Evolutionary conservation across 2,329 filamentous ascomycete species (phyloP).

Genomic region (Trichoderma harzianum): DNA sequence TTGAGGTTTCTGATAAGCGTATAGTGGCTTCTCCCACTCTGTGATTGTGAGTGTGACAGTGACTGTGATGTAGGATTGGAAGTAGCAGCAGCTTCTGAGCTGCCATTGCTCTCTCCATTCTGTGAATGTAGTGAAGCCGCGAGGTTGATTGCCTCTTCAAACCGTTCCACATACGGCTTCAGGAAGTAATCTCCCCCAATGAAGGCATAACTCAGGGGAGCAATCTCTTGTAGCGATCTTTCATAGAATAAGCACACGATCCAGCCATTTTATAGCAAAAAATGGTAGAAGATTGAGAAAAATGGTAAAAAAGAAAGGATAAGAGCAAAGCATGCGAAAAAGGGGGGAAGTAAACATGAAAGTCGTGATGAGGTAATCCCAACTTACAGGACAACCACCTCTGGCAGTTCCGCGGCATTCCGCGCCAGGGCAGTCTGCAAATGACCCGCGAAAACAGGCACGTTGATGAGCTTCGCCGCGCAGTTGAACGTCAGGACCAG

Average conservation of each 20-base stretch:
- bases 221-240: constrained; percentile 84
- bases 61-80: constrained; percentile 8
- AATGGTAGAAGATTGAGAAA: background rate
- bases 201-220: constrained; percentile 79
- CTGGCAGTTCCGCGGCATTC: constrained; percentile 46
- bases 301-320: background rate
- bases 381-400: constrained; percentile 57
- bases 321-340: background rate
- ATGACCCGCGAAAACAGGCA: constrained; percentile 66
- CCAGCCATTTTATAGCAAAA: background rate
- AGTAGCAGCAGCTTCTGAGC: constrained; percentile 14
- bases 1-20: constrained; percentile 68
- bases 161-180: constrained; percentile 68
- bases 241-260: background rate
- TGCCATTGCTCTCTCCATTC: constrained; percentile 17
- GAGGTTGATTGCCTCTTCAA: constrained; percentile 67
- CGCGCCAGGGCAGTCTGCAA: constrained; percentile 59
- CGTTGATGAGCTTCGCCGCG: constrained; percentile 67
- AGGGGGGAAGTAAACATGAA: background rate
- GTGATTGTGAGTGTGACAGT: background rate
- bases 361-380: background rate
- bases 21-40: constrained; percentile 46
- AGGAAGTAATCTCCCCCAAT: constrained; percentile 81
- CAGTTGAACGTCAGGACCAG: constrained; percentile 91
- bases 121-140: constrained; percentile 50